phyloP scores from a whole-genome alignment of 208 protist species.

The Crithidia brevicula region DNA sequence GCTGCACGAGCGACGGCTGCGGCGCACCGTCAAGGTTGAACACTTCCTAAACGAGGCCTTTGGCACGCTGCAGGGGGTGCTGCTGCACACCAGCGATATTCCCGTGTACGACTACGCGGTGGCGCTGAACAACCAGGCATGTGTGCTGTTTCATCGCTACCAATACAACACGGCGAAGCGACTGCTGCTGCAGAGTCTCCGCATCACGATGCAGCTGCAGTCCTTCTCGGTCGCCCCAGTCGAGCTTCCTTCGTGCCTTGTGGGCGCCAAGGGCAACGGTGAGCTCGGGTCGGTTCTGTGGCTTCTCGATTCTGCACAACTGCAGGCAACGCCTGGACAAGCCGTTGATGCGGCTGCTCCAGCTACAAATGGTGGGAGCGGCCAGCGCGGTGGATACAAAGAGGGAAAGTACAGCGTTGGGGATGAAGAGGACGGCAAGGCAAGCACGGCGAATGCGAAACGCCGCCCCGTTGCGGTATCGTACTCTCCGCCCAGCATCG shows the following conservation, averaged over 20 bases:
- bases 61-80: conserved; percentile 26
- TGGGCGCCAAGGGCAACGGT: not conserved
- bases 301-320: not conserved
- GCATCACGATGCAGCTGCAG: conserved; percentile 36
- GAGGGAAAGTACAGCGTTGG: not conserved
- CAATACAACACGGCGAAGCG: conserved; percentile 28
- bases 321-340: not conserved
- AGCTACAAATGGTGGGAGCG: too few species aligned
- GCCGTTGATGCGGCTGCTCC: not conserved
- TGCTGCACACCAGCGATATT: conserved; percentile 34
- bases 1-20: conserved; percentile 18
- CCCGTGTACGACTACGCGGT: conserved; percentile 49
- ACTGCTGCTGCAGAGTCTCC: conserved; percentile 41
- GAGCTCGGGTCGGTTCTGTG: conserved; percentile 13
- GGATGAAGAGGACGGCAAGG: too few species aligned
- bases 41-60: conserved; percentile 28
- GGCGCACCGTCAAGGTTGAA: conserved; percentile 22
- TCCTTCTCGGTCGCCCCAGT: conserved; percentile 20
- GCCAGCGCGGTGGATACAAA: not conserved
- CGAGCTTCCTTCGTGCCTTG: conserved; percentile 6
- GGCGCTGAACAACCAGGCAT: conserved; percentile 55
- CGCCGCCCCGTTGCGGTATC: too few species aligned
- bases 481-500: too few species aligned
- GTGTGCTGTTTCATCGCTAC: conserved; percentile 34
- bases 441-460: too few species aligned